Percentiles rank a stretch among this genome's conserved stretches.
Conservation (phyloP, 1,284 basidiomycete species). For the Papiliotrema nemorosa region DNA sequence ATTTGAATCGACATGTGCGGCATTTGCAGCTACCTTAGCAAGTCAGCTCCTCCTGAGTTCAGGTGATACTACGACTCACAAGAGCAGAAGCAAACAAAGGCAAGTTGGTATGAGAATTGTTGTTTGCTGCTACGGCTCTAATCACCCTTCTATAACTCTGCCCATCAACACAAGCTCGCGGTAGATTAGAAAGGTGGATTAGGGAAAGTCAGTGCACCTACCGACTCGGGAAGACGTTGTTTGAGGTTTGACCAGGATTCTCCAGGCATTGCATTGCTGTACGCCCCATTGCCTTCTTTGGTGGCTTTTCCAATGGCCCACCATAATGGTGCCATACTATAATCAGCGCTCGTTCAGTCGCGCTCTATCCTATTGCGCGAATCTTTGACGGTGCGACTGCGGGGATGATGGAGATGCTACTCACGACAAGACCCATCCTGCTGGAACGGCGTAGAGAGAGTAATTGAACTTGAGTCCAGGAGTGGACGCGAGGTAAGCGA, state of each 20-base stretch:
- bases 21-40: slow-evolving; percentile 20
- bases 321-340: slow-evolving; percentile 6
- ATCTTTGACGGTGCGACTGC: too few species aligned
- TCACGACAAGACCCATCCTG: slow-evolving; percentile 19
- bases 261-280: slow-evolving; percentile 9
- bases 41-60: background rate
- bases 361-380: background rate
- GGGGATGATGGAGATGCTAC: too few species aligned
- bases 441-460: slow-evolving; percentile 27
- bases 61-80: slow-evolving; percentile 4
- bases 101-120: slow-evolving; percentile 25
- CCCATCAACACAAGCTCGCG: slow-evolving; percentile 1
- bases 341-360: background rate
- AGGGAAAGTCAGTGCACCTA: background rate
- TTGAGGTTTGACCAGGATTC: slow-evolving; percentile 11
- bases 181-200: background rate
- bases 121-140: slow-evolving; percentile 25
- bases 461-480: slow-evolving; percentile 13
- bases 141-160: background rate
- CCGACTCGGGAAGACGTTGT: slow-evolving; percentile 8
- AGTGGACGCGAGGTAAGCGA: slow-evolving; percentile 11
- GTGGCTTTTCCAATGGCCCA: slow-evolving; percentile 13
- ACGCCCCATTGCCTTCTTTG: slow-evolving; percentile 10
- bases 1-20: slow-evolving; percentile 14
- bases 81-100: slow-evolving; percentile 24